These are phyloP conservation scores for Eremochloa ophiuroides DNA, from an alignment of 176 grass and related monocot species.

Conservation along the genomic window DNA sequence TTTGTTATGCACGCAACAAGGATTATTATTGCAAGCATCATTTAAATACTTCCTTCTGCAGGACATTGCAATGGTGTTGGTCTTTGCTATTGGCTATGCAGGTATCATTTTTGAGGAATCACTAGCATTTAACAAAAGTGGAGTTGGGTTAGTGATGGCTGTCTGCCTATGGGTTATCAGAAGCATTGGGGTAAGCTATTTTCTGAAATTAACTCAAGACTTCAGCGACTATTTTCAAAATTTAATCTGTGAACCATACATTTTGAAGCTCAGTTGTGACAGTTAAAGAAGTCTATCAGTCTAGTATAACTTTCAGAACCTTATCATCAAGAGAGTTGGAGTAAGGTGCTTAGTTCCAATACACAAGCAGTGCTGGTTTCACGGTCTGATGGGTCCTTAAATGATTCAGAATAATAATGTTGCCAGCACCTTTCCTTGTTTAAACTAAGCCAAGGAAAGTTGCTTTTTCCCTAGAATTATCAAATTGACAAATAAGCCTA, in stretches of 20 bases:
- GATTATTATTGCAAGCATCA: background rate
- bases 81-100: constrained; percentile 88
- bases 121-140: constrained; percentile 95
- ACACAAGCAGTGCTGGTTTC: background rate
- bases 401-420: constrained; percentile 13
- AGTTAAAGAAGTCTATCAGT: background rate
- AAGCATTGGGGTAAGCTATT: constrained; percentile 86
- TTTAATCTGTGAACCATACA: background rate
- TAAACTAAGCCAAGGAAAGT: background rate
- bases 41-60: constrained; percentile 44
- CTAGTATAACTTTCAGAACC: background rate
- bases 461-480: background rate
- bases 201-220: background rate
- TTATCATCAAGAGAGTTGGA: background rate
- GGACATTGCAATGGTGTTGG: constrained; percentile 91
- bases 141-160: constrained; percentile 90
- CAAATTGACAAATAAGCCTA: background rate
- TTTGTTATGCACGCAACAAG: background rate
- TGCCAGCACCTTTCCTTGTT: background rate
- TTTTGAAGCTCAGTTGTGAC: background rate
- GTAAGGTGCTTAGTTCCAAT: constrained; percentile 1
- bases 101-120: constrained; percentile 98
- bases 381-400: background rate
- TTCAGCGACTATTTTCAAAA: constrained; percentile 1
- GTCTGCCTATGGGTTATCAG: constrained; percentile 92